A percentile compares a stretch with the other conserved stretches of the same genome.
Conservation (phyloP, 495 filamentous ascomycete species). For the Neurospora terricola region DNA sequence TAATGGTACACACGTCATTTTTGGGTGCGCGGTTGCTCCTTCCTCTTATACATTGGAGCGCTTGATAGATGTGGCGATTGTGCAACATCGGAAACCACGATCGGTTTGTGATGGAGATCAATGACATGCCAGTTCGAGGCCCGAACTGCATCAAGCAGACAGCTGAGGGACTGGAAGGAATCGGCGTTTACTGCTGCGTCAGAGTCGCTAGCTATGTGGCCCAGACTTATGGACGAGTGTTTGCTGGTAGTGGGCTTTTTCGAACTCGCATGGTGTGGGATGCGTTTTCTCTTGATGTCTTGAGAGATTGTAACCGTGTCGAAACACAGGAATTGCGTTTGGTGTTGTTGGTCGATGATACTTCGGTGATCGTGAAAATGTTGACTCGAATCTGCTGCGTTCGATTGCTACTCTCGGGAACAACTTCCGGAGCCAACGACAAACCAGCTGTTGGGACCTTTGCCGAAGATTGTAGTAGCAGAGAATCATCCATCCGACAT, state of each 20-base stretch:
- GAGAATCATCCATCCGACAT: neutral
- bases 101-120: neutral
- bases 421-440: neutral
- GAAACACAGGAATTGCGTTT: neutral
- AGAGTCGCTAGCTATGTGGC: neutral
- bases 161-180: neutral
- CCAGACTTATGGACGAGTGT: neutral
- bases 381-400: neutral
- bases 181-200: neutral
- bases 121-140: neutral
- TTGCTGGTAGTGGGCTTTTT: neutral
- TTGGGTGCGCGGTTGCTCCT: no score
- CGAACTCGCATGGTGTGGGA: neutral
- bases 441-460: neutral
- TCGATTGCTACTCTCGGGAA: neutral
- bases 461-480: neutral
- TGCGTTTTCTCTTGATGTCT: neutral
- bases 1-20: no score
- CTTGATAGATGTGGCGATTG: neutral
- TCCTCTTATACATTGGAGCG: no score
- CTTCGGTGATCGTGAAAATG: neutral
- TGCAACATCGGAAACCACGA: neutral
- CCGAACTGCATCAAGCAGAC: neutral
- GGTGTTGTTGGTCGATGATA: neutral
- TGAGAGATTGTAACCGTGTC: neutral